These are phyloP conservation scores for Bryoglossum gracile DNA, from an alignment of 495 filamentous ascomycete species.

Conservation along the genomic window DNA sequence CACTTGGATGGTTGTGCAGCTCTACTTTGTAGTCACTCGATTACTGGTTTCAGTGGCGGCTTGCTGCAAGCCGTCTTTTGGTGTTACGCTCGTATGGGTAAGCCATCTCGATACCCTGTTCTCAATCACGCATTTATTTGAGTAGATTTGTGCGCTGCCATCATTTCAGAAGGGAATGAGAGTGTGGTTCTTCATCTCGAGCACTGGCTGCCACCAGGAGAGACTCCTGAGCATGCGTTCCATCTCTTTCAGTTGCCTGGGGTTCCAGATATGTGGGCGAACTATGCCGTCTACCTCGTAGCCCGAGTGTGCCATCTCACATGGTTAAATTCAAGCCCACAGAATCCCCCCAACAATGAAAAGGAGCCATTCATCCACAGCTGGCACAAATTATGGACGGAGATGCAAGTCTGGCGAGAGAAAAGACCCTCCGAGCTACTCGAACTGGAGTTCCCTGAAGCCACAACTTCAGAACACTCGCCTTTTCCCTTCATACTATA, in stretches of 20 bases:
- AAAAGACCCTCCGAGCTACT: constrained; percentile 35
- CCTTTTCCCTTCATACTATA: constrained; percentile 42
- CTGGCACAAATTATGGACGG: constrained; percentile 37
- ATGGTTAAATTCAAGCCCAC: constrained; percentile 32
- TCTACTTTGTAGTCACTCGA: constrained; percentile 33
- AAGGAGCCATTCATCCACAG: constrained; percentile 8
- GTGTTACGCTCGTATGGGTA: constrained; percentile 41
- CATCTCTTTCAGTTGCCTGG: neutral
- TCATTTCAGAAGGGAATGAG: constrained; percentile 38
- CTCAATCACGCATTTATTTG: too few species aligned
- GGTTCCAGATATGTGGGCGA: constrained; percentile 20
- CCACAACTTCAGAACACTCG: constrained; percentile 25
- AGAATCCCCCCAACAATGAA: constrained; percentile 27
- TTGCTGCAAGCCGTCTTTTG: constrained; percentile 40
- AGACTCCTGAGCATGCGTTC: constrained; percentile 32
- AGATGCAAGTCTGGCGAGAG: constrained; percentile 36
- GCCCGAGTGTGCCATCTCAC: constrained; percentile 37
- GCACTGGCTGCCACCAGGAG: constrained; percentile 34
- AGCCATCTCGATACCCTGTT: neutral
- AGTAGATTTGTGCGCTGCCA: constrained; percentile 37
- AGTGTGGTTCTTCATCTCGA: constrained; percentile 34
- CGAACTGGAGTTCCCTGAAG: constrained; percentile 11
- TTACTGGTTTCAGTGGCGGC: constrained; percentile 36
- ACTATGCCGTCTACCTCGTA: constrained; percentile 42
- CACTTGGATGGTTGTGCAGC: constrained; percentile 43